These are phyloP conservation scores for Boletellus ananiceps DNA, from an alignment of 768 basidiomycete genomes.

Conservation along the genomic window DNA sequence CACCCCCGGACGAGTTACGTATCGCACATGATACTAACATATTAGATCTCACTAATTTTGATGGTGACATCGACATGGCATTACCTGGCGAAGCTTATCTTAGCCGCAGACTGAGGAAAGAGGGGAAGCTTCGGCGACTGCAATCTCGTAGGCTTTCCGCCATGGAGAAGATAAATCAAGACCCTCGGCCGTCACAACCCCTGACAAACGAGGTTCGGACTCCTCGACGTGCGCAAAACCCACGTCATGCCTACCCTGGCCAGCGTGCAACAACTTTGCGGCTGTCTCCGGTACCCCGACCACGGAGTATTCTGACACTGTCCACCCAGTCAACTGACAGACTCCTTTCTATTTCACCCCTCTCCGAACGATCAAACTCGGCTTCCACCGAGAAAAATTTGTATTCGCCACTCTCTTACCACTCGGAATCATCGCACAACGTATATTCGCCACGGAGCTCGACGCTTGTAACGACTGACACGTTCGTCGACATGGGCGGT, in stretches of 20 bases:
- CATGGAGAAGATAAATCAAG: constrained; percentile 11
- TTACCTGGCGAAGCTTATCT: constrained; percentile 55
- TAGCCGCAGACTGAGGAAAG: constrained; percentile 49
- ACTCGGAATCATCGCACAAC: constrained; percentile 5
- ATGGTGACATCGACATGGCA: constrained; percentile 62
- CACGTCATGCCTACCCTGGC: neutral
- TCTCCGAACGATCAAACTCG: constrained; percentile 14
- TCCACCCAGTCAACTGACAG: constrained; percentile 20
- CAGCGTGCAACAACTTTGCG: neutral
- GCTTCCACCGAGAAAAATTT: constrained; percentile 13
- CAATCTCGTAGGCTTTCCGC: constrained; percentile 33
- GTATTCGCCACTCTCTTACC: constrained; percentile 7
- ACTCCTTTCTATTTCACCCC: constrained; percentile 17
- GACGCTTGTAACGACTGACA: neutral
- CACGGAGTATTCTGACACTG: neutral
- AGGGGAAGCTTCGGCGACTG: constrained; percentile 56
- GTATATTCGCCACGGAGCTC: constrained; percentile 1
- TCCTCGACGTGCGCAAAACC: neutral
- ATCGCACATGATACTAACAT: constrained; percentile 45
- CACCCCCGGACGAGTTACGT: constrained; percentile 29
- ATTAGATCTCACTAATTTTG: constrained; percentile 71
- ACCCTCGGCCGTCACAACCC: constrained; percentile 1
- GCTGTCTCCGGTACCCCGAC: neutral
- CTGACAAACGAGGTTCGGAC: no score
- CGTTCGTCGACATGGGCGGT: neutral